Base-by-base conservation (phyloP, 176 grass and related monocot species). In the Rhipidocladum racemiflorum region DNA sequence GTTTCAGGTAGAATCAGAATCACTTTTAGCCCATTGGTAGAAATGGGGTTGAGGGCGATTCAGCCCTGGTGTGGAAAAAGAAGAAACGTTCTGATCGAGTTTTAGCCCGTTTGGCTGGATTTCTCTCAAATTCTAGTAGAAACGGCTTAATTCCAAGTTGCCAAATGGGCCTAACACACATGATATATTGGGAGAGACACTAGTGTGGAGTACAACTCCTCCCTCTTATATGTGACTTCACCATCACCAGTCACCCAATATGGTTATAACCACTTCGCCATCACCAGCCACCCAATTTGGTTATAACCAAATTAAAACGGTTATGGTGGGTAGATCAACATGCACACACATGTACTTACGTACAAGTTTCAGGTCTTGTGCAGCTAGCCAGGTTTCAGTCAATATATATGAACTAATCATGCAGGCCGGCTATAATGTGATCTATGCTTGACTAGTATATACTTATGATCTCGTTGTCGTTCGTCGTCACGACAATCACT, bases 261-360 rank as follows among this genome's bases (percentile, higher is more conserved):
- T 85, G 56, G 83, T 94, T 94, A 75, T 72, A 91, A 91, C 88
- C 78, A 91, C 75, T 74, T 74, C 55, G 32, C 43, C 61, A 44
- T 42, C 50, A 69, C 4, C 54, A 49, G 71, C 35, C 76, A 81
- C 25, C 64, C 36, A 65, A 84, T 82, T 61, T 85, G 56, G 83
- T 94, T 94, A 75, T 72, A 91, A 91, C 88, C 78, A 91, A n/a
- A n/a, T n/a, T n/a, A n/a, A 91, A 77, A 77, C 79, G 25, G 73
- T 88, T 89, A 83, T 74, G 84, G 87, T 84, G 72, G 82, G 83
- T 78, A 77, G 77, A 57, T 65, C 56, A 54, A 71, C 43, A 39
- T 29, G 35, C 80, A 64, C 14, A 77, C 55, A 20, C 18, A 63
- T 43, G 17, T 48, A 16, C 54, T 53, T 56, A 12, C 65, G 9